Conservation (phyloP, 768 basidiomycete species). For the Xerocomellus amylosporus region DNA sequence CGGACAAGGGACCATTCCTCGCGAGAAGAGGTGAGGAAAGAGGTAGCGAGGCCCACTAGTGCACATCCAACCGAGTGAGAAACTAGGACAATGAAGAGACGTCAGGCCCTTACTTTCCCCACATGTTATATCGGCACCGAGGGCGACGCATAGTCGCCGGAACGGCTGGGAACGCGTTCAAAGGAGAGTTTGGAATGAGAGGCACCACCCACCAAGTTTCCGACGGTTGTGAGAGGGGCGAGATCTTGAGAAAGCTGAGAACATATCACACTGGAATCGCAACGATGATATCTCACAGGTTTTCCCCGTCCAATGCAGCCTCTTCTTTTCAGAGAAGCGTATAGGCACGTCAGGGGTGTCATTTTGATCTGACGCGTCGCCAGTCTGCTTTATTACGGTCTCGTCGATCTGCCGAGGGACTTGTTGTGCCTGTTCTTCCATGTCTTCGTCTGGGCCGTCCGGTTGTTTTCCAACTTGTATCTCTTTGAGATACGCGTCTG, state of each 20-base stretch:
- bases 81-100: not conserved
- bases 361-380: constrained; percentile 34
- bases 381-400: constrained; percentile 36
- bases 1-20: constrained; percentile 95
- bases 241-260: constrained; percentile 44
- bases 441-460: not conserved
- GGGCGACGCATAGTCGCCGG: constrained; percentile 79
- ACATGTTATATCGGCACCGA: constrained; percentile 93
- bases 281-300: constrained; percentile 55
- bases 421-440: constrained; percentile 25
- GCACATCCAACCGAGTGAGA: not conserved
- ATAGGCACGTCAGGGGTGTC: constrained; percentile 70
- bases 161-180: constrained; percentile 62
- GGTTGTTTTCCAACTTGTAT: constrained; percentile 36
- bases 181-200: not conserved
- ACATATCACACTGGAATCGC: constrained; percentile 18
- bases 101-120: constrained; percentile 68
- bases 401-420: not conserved
- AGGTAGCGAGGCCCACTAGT: constrained; percentile 90
- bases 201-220: constrained; percentile 66
- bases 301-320: constrained; percentile 82
- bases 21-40: constrained; percentile 82
- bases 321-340: constrained; percentile 79
- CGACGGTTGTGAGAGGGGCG: constrained; percentile 90
- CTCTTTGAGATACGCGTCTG: constrained; percentile 59